phyloP scores from a whole-genome alignment of 1,284 basidiomycete species.

The Cryptococcus neoformans region DNA sequence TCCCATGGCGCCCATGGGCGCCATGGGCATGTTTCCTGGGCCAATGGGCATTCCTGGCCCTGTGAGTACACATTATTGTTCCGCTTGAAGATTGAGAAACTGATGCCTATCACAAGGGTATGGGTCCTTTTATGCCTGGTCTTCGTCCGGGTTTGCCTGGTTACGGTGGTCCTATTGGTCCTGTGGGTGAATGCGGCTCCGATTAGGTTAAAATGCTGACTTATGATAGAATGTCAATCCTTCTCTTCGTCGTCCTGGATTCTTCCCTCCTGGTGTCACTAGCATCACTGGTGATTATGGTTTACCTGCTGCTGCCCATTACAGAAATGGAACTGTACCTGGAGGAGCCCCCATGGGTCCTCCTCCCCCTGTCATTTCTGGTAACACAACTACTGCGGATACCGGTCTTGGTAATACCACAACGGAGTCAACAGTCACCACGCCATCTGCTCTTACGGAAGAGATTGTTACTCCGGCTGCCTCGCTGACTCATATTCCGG shows the following conservation, averaged over 20 bases:
- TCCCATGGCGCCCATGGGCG: constrained; percentile 26
- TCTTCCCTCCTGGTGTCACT: constrained; percentile 37
- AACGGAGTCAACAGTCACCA: constrained; percentile 20
- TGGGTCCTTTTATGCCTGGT: constrained; percentile 45
- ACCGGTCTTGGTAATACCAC: constrained; percentile 34
- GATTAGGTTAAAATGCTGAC: constrained; percentile 2
- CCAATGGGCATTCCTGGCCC: constrained; percentile 41
- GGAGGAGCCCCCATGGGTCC: constrained; percentile 8
- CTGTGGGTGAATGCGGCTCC: constrained; percentile 17
- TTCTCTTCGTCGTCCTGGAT: constrained; percentile 31
- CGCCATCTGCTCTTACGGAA: constrained; percentile 20
- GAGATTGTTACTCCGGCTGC: constrained; percentile 30
- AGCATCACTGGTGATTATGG: constrained; percentile 35
- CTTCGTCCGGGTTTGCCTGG: constrained; percentile 41
- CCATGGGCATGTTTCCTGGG: constrained; percentile 36
- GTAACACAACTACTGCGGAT: constrained; percentile 23
- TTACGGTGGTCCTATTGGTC: constrained; percentile 45
- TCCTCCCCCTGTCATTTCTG: constrained; percentile 10
- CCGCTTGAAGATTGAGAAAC: background rate
- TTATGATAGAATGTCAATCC: constrained; percentile 32
- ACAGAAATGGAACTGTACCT: constrained; percentile 21
- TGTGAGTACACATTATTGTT: constrained; percentile 13
- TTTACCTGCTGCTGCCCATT: constrained; percentile 36
- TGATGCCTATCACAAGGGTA: constrained; percentile 24
- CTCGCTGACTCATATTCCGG: constrained; percentile 7